These are phyloP conservation scores for Agrocybe praecox DNA, from an alignment of 768 basidiomycete genomes.

Conservation along the genomic window DNA sequence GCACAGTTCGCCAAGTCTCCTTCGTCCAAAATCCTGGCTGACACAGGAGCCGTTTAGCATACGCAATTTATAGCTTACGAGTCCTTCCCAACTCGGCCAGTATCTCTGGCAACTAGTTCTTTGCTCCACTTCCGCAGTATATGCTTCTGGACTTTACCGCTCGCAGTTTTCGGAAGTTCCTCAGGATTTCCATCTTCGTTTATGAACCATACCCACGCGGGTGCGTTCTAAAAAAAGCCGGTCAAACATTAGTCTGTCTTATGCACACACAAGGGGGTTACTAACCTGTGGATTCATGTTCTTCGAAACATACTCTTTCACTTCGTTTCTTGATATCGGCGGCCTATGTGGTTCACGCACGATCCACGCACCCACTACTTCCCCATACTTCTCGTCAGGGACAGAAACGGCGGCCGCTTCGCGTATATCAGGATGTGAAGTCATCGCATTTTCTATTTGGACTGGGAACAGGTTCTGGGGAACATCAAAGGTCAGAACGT, in stretches of 20 bases:
- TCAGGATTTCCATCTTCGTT: slow-evolving; percentile 60
- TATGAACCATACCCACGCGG: slow-evolving; percentile 83
- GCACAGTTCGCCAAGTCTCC: too few relatives aligned
- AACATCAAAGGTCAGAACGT: background rate
- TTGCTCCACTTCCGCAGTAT: slow-evolving; percentile 70
- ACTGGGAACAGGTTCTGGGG: slow-evolving; percentile 79
- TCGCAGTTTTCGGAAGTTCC: slow-evolving; percentile 83
- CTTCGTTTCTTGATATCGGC: slow-evolving; percentile 48
- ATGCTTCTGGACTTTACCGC: slow-evolving; percentile 88
- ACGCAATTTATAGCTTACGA: too few relatives aligned
- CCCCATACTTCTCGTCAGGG: slow-evolving; percentile 68
- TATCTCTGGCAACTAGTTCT: slow-evolving; percentile 45
- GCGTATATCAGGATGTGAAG: slow-evolving; percentile 52
- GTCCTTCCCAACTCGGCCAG: slow-evolving; percentile 35
- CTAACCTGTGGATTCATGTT: slow-evolving; percentile 82
- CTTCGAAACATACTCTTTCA: slow-evolving; percentile 53
- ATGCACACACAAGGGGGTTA: background rate
- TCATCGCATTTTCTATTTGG: slow-evolving; percentile 79
- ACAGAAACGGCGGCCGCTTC: slow-evolving; percentile 80
- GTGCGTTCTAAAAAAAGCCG: slow-evolving; percentile 58
- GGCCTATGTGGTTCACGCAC: slow-evolving; percentile 46
- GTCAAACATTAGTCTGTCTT: background rate
- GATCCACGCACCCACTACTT: slow-evolving; percentile 84
- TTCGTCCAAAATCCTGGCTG: too few relatives aligned
- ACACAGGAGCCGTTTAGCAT: too few relatives aligned